A percentile compares a stretch with the other conserved stretches of the same genome.
phyloP scores from a whole-genome alignment of 768 basidiomycete genomes.

The Mycena sanguinolenta region DNA sequence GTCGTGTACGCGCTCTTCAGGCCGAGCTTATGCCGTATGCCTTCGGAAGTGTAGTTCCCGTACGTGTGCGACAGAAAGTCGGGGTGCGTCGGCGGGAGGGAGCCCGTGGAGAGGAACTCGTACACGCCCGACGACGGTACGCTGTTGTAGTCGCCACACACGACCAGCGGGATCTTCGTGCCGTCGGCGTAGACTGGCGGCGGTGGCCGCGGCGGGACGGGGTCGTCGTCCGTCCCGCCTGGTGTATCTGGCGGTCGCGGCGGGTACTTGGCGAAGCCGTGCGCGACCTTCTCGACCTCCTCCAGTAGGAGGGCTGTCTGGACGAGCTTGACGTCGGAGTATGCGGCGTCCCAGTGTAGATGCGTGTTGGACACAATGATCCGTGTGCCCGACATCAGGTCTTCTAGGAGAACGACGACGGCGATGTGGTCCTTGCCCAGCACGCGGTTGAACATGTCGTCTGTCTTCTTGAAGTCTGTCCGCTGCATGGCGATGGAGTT shows the following conservation, averaged over 20 bases:
- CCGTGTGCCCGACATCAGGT: slow-evolving; percentile 87
- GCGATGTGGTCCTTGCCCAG: slow-evolving; percentile 96
- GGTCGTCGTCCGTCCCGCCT: slow-evolving; percentile 37
- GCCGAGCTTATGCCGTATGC: slow-evolving; percentile 82
- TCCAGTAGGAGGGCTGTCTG: slow-evolving; percentile 94
- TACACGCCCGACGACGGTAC: slow-evolving; percentile 89
- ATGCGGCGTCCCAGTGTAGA: slow-evolving; percentile 93
- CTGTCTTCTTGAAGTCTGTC: slow-evolving; percentile 95
- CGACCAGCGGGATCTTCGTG: slow-evolving; percentile 88
- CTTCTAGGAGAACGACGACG: slow-evolving; percentile 88
- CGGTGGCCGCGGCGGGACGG: slow-evolving; percentile 54
- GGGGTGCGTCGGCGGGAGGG: slow-evolving; percentile 78
- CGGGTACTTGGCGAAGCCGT: slow-evolving; percentile 88
- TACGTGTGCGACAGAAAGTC: slow-evolving; percentile 95
- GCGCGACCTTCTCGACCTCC: slow-evolving; percentile 91
- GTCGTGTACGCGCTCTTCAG: slow-evolving; percentile 88
- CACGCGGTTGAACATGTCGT: slow-evolving; percentile 99
- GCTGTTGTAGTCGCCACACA: slow-evolving; percentile 98
- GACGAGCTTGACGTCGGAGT: slow-evolving; percentile 96
- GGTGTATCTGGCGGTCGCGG: slow-evolving; percentile 64
- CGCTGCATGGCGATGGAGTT: slow-evolving; percentile 93
- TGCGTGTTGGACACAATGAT: slow-evolving; percentile 93
- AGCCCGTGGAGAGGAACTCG: slow-evolving; percentile 87
- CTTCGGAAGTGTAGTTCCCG: slow-evolving; percentile 92
- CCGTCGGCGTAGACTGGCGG: slow-evolving; percentile 86